Conservation (phyloP, 2,329 filamentous ascomycete species). For the Xylaria sp. region DNA sequence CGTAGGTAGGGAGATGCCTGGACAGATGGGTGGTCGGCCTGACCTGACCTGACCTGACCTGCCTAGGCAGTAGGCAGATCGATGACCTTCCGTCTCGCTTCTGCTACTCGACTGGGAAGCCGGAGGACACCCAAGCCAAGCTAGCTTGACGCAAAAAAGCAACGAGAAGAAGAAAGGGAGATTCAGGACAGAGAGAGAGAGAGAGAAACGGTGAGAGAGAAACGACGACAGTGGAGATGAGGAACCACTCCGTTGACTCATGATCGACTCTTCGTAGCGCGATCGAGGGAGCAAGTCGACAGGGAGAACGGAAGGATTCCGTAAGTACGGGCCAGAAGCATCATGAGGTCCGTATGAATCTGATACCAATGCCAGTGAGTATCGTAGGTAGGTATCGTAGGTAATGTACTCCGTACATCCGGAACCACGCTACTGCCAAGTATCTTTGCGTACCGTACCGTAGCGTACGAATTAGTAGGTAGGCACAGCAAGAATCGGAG, state of each 20-base stretch:
- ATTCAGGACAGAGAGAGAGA: too few species aligned
- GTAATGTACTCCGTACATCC: background rate
- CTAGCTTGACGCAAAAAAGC: background rate
- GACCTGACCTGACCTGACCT: background rate
- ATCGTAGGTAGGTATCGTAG: background rate
- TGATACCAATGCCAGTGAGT: too few species aligned
- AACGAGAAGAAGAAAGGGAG: background rate
- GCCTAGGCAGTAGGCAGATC: background rate
- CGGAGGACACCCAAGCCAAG: background rate
- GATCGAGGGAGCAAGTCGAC: background rate
- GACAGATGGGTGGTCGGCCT: background rate
- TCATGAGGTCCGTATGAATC: too few species aligned
- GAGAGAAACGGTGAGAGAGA: background rate
- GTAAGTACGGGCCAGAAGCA: too few species aligned
- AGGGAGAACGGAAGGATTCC: too few species aligned
- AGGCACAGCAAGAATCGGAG: background rate
- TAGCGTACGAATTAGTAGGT: background rate
- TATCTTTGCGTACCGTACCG: too few species aligned
- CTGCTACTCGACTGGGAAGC: constrained; percentile 1
- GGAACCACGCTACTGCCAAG: too few species aligned
- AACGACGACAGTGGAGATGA: background rate
- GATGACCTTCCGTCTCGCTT: constrained; percentile 11
- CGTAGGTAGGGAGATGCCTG: background rate
- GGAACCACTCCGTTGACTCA: background rate
- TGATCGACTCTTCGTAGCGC: background rate